Percentiles rank a stretch among this genome's conserved stretches.
Evolutionary conservation across 352 stramenopile species (phyloP).

Genomic region (Globisporangium yorkense): DNA sequence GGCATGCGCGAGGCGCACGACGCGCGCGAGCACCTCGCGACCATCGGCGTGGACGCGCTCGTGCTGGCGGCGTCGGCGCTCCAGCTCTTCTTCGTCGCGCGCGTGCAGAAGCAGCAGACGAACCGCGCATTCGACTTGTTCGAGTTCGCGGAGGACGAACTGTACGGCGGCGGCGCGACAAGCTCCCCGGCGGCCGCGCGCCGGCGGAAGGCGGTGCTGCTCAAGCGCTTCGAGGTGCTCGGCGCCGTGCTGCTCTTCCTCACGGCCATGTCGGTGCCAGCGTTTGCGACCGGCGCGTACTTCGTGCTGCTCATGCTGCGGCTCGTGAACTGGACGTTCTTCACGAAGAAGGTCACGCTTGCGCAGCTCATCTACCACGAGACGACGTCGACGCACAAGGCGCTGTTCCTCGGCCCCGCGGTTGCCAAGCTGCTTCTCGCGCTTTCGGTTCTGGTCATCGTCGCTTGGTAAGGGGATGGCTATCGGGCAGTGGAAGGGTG

Average conservation of each 20-base stretch:
- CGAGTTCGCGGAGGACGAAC: slow-evolving; percentile 37
- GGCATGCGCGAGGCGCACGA: slow-evolving; percentile 37
- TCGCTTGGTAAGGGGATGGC: slow-evolving; percentile 30
- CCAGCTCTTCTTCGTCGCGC: slow-evolving; percentile 63
- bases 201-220: slow-evolving; percentile 13
- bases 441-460: slow-evolving; percentile 40
- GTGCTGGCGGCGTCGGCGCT: slow-evolving; percentile 46
- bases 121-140: slow-evolving; percentile 42
- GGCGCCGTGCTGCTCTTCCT: slow-evolving; percentile 51
- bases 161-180: slow-evolving; percentile 19
- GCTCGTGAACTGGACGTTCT: slow-evolving; percentile 67
- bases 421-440: slow-evolving; percentile 37
- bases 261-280: slow-evolving; percentile 51
- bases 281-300: slow-evolving; percentile 43
- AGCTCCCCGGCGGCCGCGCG: slow-evolving; percentile 10
- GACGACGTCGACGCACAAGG: slow-evolving; percentile 11
- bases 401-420: slow-evolving; percentile 38
- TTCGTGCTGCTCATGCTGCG: slow-evolving; percentile 54
- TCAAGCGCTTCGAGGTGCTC: slow-evolving; percentile 39
- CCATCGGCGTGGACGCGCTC: slow-evolving; percentile 54
- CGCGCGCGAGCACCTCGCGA: slow-evolving; percentile 29
- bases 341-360: slow-evolving; percentile 49
- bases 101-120: slow-evolving; percentile 15
- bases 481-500: too few species aligned
- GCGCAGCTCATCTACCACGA: slow-evolving; percentile 37